Evolutionary conservation across 1,284 basidiomycete species (phyloP).

Genomic region (Ganoderma leucocontextum): DNA sequence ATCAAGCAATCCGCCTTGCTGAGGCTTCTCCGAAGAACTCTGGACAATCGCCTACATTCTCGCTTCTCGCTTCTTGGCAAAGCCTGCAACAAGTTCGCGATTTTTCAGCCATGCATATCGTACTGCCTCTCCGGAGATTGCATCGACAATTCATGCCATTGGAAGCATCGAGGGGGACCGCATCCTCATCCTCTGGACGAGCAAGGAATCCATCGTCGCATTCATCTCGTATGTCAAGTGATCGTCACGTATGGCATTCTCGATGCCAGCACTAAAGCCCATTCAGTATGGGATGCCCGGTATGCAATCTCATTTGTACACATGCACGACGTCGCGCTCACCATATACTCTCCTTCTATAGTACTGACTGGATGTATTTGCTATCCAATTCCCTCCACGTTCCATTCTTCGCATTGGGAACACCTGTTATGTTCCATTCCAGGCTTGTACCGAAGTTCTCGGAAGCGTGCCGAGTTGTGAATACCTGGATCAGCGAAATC

Average conservation of each 20-base stretch:
- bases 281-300: background rate
- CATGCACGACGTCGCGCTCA: background rate
- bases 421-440: background rate
- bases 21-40: background rate
- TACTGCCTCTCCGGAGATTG: background rate
- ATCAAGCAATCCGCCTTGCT: background rate
- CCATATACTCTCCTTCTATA: background rate
- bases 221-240: background rate
- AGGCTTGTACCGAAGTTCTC: background rate
- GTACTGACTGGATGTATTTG: background rate
- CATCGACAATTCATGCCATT: background rate
- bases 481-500: background rate
- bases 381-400: background rate
- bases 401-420: conserved; percentile 1
- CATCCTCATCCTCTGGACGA: background rate
- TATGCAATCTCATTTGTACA: background rate
- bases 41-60: background rate
- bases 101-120: background rate
- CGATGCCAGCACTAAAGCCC: background rate
- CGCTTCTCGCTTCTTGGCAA: background rate
- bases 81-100: background rate
- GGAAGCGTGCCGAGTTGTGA: background rate
- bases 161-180: background rate
- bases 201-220: background rate
- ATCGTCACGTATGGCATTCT: background rate